phyloP scores from a whole-genome alignment of 805 yeast genomes.

The Pichia sporocuriosa region DNA sequence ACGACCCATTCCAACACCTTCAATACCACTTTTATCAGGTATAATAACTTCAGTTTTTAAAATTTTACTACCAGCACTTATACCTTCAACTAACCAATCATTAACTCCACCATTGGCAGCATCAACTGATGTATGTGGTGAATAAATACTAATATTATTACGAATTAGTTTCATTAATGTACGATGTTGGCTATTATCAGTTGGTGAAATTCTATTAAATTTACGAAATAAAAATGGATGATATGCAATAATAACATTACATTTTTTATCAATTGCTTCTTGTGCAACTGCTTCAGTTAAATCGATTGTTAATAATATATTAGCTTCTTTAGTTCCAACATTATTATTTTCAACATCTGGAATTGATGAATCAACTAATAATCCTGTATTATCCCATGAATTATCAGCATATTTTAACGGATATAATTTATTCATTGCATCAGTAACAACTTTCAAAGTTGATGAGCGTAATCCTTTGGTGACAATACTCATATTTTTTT shows the following conservation, averaged over 20 bases:
- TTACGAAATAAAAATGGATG: constrained; percentile 94
- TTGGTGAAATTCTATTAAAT: constrained; percentile 69
- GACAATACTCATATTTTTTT: too few species aligned
- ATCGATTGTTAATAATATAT: constrained; percentile 69
- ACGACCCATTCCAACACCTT: constrained; percentile 80
- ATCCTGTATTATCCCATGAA: constrained; percentile 94
- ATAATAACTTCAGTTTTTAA: constrained; percentile 34
- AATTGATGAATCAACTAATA: constrained; percentile 63
- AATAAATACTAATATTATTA: constrained; percentile 80
- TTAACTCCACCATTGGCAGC: constrained; percentile 91
- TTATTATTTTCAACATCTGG: constrained; percentile 7
- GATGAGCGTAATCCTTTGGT: neutral
- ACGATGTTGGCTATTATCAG: constrained; percentile 49
- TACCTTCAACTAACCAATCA: constrained; percentile 75
- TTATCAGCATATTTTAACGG: constrained; percentile 78
- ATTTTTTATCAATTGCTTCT: constrained; percentile 60
- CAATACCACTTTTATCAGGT: constrained; percentile 33
- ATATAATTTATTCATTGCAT: constrained; percentile 46
- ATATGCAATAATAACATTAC: constrained; percentile 70
- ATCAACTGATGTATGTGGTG: constrained; percentile 95
- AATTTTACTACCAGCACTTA: constrained; percentile 20
- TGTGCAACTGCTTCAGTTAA: constrained; percentile 75
- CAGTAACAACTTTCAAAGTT: neutral
- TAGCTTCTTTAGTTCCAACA: constrained; percentile 18
- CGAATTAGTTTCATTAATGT: constrained; percentile 68